These are phyloP conservation scores for Claviceps sp. DNA, from an alignment of 2,329 filamentous ascomycete species.

Conservation along the genomic window DNA sequence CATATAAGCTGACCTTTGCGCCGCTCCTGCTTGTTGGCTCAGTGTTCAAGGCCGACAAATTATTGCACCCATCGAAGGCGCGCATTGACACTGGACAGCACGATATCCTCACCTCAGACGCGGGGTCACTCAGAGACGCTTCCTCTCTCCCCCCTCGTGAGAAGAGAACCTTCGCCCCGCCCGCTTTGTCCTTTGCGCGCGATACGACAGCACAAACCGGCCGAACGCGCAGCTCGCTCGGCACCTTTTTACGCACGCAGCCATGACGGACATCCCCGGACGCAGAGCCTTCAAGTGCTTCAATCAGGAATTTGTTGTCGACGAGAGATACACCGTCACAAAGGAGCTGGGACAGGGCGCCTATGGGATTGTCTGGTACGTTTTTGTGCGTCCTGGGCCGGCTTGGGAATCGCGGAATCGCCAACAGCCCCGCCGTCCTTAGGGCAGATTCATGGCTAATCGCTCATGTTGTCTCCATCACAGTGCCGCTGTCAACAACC, in stretches of 20 bases:
- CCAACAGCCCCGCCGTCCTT: neutral
- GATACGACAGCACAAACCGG: neutral
- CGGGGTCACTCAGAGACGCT: neutral
- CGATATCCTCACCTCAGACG: too few relatives aligned
- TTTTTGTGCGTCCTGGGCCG: conserved; percentile 4
- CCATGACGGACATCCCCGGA: conserved; percentile 29
- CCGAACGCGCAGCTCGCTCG: neutral
- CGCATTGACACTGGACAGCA: neutral
- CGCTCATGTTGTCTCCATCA: conserved; percentile 1
- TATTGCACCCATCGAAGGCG: too few relatives aligned
- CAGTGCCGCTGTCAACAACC: conserved; percentile 84
- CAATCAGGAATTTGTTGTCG: conserved; percentile 98
- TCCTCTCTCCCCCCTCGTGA: neutral
- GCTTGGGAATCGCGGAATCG: neutral
- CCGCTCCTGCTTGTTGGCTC: neutral
- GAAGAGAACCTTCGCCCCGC: too few relatives aligned
- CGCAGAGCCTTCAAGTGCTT: conserved; percentile 99
- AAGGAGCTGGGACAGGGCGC: conserved; percentile 97
- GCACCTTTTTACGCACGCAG: conserved; percentile 5
- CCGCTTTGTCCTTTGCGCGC: too few relatives aligned
- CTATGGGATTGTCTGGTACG: conserved; percentile 95
- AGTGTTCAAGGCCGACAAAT: neutral
- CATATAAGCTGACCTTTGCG: neutral
- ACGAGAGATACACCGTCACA: conserved; percentile 95
- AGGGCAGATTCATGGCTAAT: neutral